phyloP scores from a whole-genome alignment of 2,329 filamentous ascomycete genomes.

The Phoma sp. region DNA sequence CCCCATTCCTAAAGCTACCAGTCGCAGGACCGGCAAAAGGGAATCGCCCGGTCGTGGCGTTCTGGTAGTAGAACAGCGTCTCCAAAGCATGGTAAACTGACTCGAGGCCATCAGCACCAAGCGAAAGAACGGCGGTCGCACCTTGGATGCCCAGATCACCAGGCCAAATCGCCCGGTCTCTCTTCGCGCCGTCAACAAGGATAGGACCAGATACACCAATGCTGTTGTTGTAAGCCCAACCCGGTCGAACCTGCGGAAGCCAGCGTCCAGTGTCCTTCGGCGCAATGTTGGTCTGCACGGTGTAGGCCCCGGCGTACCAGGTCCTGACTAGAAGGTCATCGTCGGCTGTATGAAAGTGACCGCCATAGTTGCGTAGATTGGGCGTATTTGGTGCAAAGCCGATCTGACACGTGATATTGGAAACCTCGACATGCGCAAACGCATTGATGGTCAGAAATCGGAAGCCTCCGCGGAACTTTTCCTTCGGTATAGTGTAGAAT shows the following conservation, averaged over 20 bases:
- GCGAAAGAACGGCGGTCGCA: slow-evolving; percentile 14
- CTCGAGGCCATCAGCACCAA: slow-evolving; percentile 19
- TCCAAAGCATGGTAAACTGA: slow-evolving; percentile 25
- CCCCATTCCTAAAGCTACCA: slow-evolving; percentile 12
- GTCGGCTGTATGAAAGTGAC: slow-evolving; percentile 46
- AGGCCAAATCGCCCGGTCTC: slow-evolving; percentile 50
- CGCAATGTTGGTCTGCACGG: slow-evolving; percentile 48
- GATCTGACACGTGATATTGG: slow-evolving; percentile 43
- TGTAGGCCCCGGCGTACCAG: slow-evolving; percentile 61
- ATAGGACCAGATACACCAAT: slow-evolving; percentile 44
- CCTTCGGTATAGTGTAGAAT: slow-evolving; percentile 16
- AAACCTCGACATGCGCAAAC: slow-evolving; percentile 1
- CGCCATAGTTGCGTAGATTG: slow-evolving; percentile 61
- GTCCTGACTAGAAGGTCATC: slow-evolving; percentile 61
- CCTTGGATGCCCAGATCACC: slow-evolving; percentile 30
- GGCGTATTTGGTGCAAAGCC: slow-evolving; percentile 58
- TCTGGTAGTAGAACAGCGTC: slow-evolving; percentile 31
- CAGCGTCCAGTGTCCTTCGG: slow-evolving; percentile 45
- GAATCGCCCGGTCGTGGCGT: slow-evolving; percentile 25
- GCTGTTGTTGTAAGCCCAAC: slow-evolving; percentile 48
- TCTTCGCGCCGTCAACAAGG: slow-evolving; percentile 51
- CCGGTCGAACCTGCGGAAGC: slow-evolving; percentile 26
- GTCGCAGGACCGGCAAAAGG: slow-evolving; percentile 28
- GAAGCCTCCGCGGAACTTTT: slow-evolving; percentile 26
- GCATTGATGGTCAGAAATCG: slow-evolving; percentile 24